Evolutionary conservation across 805 yeast genomes (phyloP).

Genomic region (Barnettozyma sp.): DNA sequence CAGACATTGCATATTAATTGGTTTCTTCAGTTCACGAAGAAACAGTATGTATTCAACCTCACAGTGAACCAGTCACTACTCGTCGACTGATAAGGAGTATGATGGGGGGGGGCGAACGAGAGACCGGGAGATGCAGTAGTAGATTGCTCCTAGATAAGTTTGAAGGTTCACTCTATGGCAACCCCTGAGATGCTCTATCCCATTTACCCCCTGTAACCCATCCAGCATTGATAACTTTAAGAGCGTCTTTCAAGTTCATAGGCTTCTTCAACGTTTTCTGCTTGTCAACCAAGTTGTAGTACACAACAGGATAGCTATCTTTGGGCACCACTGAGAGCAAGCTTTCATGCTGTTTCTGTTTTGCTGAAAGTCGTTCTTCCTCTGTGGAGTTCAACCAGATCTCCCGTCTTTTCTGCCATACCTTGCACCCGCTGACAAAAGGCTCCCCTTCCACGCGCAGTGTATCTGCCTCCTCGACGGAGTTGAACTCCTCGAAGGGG

Average conservation of each 20-base stretch:
- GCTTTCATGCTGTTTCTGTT: constrained; percentile 19
- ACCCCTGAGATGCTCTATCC: constrained; percentile 45
- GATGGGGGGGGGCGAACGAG: too few species aligned
- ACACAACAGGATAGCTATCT: constrained; percentile 54
- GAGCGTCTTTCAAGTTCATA: constrained; percentile 65
- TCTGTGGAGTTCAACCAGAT: constrained; percentile 54
- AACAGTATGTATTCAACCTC: too few species aligned
- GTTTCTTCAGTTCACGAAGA: too few species aligned
- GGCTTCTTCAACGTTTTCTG: constrained; percentile 61
- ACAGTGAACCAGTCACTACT: too few species aligned
- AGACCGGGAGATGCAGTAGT: too few species aligned
- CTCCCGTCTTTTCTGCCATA: constrained; percentile 65
- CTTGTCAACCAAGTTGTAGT: constrained; percentile 62
- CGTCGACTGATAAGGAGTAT: too few species aligned
- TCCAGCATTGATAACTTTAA: constrained; percentile 70
- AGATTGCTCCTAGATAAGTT: too few species aligned
- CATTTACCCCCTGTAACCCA: constrained; percentile 78
- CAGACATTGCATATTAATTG: too few species aligned
- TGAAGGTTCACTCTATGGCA: too few species aligned
- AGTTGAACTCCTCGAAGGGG: constrained; percentile 27
- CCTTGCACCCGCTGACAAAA: constrained; percentile 45
- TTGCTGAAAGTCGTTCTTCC: constrained; percentile 13
- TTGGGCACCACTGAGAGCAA: constrained; percentile 31
- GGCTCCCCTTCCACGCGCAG: constrained; percentile 21
- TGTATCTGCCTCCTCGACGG: constrained; percentile 23